Conservation (phyloP, 2,329 filamentous ascomycete species). For the Pseudocercospora eumusae region DNA sequence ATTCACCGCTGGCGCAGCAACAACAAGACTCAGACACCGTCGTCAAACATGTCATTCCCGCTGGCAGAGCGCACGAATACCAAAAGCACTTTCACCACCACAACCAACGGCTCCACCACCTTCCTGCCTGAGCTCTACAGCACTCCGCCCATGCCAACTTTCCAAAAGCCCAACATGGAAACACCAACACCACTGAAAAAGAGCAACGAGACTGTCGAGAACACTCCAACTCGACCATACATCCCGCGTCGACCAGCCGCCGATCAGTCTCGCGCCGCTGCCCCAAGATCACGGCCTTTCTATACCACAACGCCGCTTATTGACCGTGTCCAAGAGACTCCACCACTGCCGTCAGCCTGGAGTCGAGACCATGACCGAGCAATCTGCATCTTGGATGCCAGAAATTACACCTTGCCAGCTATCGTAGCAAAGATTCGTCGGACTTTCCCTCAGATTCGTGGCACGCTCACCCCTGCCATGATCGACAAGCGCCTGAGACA, state of each 20-base stretch:
- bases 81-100: conserved; percentile 22
- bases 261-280: not conserved
- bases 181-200: conserved; percentile 15
- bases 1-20: conserved; percentile 27
- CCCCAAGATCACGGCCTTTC: conserved; percentile 10
- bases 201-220: conserved; percentile 8
- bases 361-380: conserved; percentile 37
- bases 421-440: conserved; percentile 38
- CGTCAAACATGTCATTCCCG: conserved; percentile 20
- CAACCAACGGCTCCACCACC: conserved; percentile 26
- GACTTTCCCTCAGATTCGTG: conserved; percentile 36
- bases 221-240: conserved; percentile 18
- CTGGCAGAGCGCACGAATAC: conserved; percentile 30
- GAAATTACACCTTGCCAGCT: conserved; percentile 32
- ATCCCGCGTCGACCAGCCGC: conserved; percentile 3
- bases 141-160: conserved; percentile 37
- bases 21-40: conserved; percentile 17
- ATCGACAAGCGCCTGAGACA: conserved; percentile 41
- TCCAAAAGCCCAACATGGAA: conserved; percentile 33
- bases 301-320: conserved; percentile 23
- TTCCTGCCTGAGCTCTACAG: conserved; percentile 36
- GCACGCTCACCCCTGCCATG: conserved; percentile 36
- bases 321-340: conserved; percentile 32
- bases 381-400: conserved; percentile 41
- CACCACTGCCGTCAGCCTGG: conserved; percentile 38